Base-by-base conservation (phyloP, 306 rosid species). In the Cucurbita argyrosperma region DNA sequence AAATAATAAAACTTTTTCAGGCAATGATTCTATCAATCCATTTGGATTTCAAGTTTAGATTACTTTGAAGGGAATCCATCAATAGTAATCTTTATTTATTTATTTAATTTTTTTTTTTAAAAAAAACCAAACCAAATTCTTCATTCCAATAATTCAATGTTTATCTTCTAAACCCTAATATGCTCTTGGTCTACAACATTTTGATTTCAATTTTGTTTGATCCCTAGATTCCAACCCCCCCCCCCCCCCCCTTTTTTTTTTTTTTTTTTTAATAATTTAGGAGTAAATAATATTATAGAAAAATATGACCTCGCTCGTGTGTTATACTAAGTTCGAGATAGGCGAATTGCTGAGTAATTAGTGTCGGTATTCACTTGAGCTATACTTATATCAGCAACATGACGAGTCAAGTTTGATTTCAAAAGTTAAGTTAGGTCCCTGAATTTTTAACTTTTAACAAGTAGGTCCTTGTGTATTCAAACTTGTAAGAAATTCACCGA, bases 1-100 rank as follows among this genome's bases (percentile, higher is more conserved):
- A 42, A 65, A 65, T 0, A n/a, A n/a, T 1, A 42, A 16, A 61
- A 61, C 43, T 40, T 40, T 40, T 70, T 30, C 46, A 46, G 26
- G 57, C 59, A 70, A 50, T 70, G 74, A 70, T 70, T 70, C 74
- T 70, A 67, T 46, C 73, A 47, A 45, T 47, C 13, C 59, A 30
- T 47, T 23, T 30, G 45, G 43, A 23, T 26, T 50, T 69, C 46
- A 49, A 69, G 74, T 69, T 49, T 69, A 26, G 45, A 49, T 69
- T 49, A 50, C 74, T 69, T 69, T 14, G 46, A 69, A 69, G 59
- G 59, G 45, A 49, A 69, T 26, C 57, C 72, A 19, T 67, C 38
- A 67, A 66, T 16, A 67, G 37, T 65, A 3, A 10, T 42, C 35
- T 42, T 65, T 39, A 30, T 30, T 61, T 42, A 7, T 66, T 19